These are phyloP conservation scores for Eucalyptus virginea DNA, from an alignment of 345 rosid species.

Conservation along the genomic window DNA sequence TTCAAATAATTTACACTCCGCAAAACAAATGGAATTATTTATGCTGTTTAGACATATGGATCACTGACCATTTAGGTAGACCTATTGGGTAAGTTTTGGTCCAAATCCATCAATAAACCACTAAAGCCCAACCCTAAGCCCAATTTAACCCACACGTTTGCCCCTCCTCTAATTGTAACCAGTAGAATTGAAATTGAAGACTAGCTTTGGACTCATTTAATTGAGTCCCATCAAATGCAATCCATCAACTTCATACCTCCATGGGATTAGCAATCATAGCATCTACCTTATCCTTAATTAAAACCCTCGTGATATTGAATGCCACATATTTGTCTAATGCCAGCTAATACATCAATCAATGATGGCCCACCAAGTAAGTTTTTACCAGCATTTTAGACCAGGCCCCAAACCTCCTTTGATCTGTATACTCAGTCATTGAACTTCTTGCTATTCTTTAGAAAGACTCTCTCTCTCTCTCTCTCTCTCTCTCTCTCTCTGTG, in stretches of 20 bases:
- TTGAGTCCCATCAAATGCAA: too few species aligned
- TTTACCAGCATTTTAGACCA: not conserved
- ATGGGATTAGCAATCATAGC: not conserved
- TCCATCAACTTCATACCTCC: too few species aligned
- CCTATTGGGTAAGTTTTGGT: not conserved
- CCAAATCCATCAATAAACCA: not conserved
- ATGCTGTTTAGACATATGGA: too few species aligned
- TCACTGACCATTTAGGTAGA: not conserved
- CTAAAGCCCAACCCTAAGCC: not conserved
- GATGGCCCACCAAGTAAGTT: not conserved
- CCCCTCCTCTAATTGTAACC: not conserved
- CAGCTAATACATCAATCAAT: not conserved
- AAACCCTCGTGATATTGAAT: not conserved
- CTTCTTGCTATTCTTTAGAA: not conserved
- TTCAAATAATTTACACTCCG: fast-evolving
- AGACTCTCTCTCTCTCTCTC: not conserved
- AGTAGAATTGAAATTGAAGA: not conserved
- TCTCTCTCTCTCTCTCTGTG: not conserved
- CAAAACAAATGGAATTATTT: too few species aligned
- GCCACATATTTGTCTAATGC: not conserved
- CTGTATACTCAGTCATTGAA: not conserved
- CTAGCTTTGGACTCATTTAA: not conserved
- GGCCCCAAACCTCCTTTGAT: fast-evolving
- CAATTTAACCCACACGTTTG: not conserved
- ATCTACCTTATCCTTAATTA: not conserved